Base-by-base conservation (phyloP, 805 yeast species). In the Candida hispaniensis region DNA sequence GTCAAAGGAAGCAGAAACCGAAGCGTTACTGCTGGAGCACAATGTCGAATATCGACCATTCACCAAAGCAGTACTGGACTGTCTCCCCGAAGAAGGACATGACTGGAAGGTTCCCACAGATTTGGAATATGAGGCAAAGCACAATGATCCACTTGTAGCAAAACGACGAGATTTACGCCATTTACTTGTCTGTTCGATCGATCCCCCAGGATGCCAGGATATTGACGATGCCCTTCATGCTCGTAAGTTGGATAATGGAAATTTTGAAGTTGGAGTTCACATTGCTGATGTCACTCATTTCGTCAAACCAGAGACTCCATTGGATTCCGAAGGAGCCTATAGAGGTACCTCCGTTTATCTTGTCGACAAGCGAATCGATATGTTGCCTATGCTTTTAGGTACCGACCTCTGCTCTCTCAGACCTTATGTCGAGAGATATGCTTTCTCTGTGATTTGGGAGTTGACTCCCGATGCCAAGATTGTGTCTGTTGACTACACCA, bases 271-370 rank as follows among this genome's bases (percentile, higher is more conserved):
- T 39, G 99, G 99, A 51, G 99, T 91, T 18, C 99, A 91, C 53
- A 91, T 91, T 62, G 99, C 99, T 7, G 99, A 91, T 60, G 99
- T 91, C 18, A 82, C 97, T 1, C 94, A 91, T 60, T 91, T 91
- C 52, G 98, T 91, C 28, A 83, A 85, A 57, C 78, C 98, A 0
- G 79, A 76, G 43, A 83, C 95, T 3, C 76, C 97, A 0, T 65
- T 91, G 41, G 98, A 91, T 54, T 78, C 73, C 27, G 99, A 91
- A 60, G 99, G 96, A 58, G 94, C 97, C 0, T 69, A 93, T 1
- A 73, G 99, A 59, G 97, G 96, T 49, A 91, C 98, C 0, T 86
- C 98, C 4, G 96, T 91, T 3, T 91, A 91, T 58, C 65, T 91
- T 39, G 99, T 91, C 9, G 98, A 91, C 55, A 88, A 91, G 59